Conservation (phyloP, 139 green algal species). For the Monoraphidium neglectum region DNA sequence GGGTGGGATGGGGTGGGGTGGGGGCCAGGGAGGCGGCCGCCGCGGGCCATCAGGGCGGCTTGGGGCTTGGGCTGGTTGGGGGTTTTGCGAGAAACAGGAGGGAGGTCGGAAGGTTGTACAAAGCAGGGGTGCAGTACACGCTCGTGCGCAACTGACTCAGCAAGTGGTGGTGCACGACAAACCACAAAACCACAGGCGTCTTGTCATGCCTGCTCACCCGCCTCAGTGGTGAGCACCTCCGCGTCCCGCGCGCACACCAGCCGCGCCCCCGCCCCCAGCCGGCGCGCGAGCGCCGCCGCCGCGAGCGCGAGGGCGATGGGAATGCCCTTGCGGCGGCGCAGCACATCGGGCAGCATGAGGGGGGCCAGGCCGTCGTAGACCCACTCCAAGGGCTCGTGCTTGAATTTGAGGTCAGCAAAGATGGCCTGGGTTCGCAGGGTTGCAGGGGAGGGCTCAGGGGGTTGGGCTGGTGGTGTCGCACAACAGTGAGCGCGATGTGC, state of each 20-base stretch:
- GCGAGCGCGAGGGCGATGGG: slow-evolving; percentile 43
- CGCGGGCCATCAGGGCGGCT: too few species aligned
- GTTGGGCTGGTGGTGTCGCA: too few species aligned
- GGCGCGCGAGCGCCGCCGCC: slow-evolving; percentile 34
- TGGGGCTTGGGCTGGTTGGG: too few species aligned
- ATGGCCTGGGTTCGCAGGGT: too few species aligned
- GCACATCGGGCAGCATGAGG: slow-evolving; percentile 49
- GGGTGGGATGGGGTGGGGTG: slow-evolving; percentile 22
- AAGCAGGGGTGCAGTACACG: too few species aligned
- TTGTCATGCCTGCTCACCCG: slow-evolving; percentile 2
- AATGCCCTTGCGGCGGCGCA: slow-evolving; percentile 38
- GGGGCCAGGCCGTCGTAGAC: slow-evolving; percentile 75
- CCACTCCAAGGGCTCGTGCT: slow-evolving; percentile 72
- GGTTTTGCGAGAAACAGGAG: too few species aligned
- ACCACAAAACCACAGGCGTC: not conserved
- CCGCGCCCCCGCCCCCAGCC: slow-evolving; percentile 41
- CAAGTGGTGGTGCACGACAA: not conserved
- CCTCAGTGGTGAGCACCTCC: slow-evolving; percentile 3
- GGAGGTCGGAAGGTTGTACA: too few species aligned
- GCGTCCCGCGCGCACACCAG: slow-evolving; percentile 25
- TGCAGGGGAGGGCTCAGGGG: too few species aligned
- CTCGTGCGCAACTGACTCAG: too few species aligned
- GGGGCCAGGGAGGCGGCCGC: slow-evolving; percentile 26
- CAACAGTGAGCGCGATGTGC: too few species aligned
- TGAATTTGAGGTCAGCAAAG: not conserved